Evolutionary conservation across 2,329 filamentous ascomycete genomes (phyloP), one percentile per base, ranked within the genome.

Genomic region (Stachybotrys chartarum): DNA sequence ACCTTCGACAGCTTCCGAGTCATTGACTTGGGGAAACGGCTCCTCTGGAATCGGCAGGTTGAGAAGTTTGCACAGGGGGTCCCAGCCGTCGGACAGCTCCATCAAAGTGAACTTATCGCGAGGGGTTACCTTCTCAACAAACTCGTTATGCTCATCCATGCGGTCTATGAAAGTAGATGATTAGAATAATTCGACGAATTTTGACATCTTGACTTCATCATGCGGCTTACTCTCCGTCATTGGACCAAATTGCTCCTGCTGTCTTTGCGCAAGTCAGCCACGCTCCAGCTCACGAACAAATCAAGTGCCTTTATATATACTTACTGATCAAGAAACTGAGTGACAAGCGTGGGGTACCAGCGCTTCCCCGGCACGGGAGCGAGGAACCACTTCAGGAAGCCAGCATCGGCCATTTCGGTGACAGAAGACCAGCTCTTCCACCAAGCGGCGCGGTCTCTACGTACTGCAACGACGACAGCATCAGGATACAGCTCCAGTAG

Each of bases 401-500:
- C 35, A n/a, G 45, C 56, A 35, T 52, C 46, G 47, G 35, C 39
- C 48, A 55, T 52, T 12, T 56, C 58, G 3, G 58, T 57, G 10
- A 68, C 58, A 11, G 58, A 48, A 54, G 57, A 47, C 58, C 66
- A 62, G 55, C 70, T 73, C 55, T 64, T 59, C 58, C 66, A 67
- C 72, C 72, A 75, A 39, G 64, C 62, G 14, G 66, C 64, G 5
- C 65, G 67, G 53, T 75, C 70, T 16, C 72, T 65, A 6, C 63
- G 66, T 3, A 73, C 70, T 56, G 72, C 69, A 17, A 81, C 71
- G 5, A 80, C 75, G 54, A 73, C 73, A 12, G 76, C 77, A 31
- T 79, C 69, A 0, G 78, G 78, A 56, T 79, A 80, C 8, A 79
- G 58, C 54, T 75, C 70, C 56, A 79, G 61, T 42, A 80, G 63